These are phyloP conservation scores for Populus simonii DNA, from an alignment of 345 rosid genomes.

Conservation along the genomic window DNA sequence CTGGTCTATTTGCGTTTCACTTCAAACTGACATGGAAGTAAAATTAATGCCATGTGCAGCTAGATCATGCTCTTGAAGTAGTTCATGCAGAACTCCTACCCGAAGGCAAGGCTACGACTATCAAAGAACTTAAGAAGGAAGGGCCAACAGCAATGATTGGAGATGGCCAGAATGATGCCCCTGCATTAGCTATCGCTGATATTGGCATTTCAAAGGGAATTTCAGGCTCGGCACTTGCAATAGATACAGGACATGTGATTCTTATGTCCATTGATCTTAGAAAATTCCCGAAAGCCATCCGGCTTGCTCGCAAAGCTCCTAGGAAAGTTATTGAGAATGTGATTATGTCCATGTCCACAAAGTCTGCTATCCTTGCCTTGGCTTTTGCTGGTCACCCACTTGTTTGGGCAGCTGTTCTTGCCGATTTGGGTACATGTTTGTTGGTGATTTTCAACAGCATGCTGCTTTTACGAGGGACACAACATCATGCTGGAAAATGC, in stretches of 20 bases:
- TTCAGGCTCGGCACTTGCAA: conserved; percentile 85
- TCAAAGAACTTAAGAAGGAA: conserved; percentile 45
- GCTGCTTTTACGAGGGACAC: conserved; percentile 42
- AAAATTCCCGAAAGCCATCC: conserved; percentile 62
- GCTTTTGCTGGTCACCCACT: conserved; percentile 81
- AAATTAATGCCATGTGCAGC: conserved; percentile 37
- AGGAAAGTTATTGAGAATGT: conserved; percentile 75
- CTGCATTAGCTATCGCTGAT: conserved; percentile 85
- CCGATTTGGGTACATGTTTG: conserved; percentile 86
- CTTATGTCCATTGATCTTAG: conserved; percentile 84
- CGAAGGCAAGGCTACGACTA: conserved; percentile 57
- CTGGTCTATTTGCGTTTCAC: too few species aligned
- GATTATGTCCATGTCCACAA: conserved; percentile 52
- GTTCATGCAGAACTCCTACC: conserved; percentile 80
- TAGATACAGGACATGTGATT: conserved; percentile 72
- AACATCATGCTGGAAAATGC: conserved; percentile 26
- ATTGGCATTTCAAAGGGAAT: conserved; percentile 93
- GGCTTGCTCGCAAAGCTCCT: conserved; percentile 51
- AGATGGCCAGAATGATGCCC: conserved; percentile 91
- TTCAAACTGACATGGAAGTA: neutral
- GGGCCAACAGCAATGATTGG: conserved; percentile 83
- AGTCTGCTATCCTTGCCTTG: conserved; percentile 60
- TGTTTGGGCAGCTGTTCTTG: conserved; percentile 87
- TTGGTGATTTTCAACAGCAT: conserved; percentile 81
- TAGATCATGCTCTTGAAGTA: conserved; percentile 51